These are phyloP conservation scores for Stylonectria norvegica DNA, from an alignment of 2,329 filamentous ascomycete genomes.

Conservation along the genomic window DNA sequence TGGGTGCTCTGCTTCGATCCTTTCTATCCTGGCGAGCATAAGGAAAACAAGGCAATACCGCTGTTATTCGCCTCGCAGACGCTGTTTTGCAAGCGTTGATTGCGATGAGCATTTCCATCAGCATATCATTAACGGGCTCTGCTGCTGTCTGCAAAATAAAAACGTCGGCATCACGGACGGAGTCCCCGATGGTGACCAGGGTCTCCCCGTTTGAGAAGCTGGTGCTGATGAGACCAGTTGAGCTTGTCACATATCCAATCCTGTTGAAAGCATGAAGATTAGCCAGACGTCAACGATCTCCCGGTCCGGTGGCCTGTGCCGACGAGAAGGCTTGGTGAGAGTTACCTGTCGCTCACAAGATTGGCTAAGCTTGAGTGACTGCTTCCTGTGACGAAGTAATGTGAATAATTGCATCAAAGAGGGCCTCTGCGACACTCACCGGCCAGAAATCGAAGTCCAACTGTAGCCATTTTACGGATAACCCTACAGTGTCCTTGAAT, in stretches of 20 bases:
- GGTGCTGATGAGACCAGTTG: constrained; percentile 7
- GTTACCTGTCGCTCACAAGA: background rate
- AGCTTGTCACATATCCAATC: constrained; percentile 6
- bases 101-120: constrained; percentile 98
- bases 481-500: too few species aligned
- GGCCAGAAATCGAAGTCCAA: background rate
- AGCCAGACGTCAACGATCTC: too few species aligned
- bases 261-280: too few species aligned
- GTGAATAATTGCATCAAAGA: background rate
- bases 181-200: constrained; percentile 1
- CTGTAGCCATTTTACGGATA: background rate
- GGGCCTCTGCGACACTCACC: background rate
- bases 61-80: constrained; percentile 80
- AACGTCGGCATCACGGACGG: constrained; percentile 1
- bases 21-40: constrained; percentile 97
- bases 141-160: constrained; percentile 1
- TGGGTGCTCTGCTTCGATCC: constrained; percentile 82
- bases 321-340: background rate
- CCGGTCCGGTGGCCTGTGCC: background rate
- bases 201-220: constrained; percentile 2
- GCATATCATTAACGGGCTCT: constrained; percentile 74
- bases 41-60: constrained; percentile 90
- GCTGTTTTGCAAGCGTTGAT: constrained; percentile 77
- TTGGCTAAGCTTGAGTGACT: background rate
- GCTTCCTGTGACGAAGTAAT: background rate